These are phyloP conservation scores for Graphiopsis chlorocephala DNA, from an alignment of 2,329 filamentous ascomycete genomes.

Conservation along the genomic window DNA sequence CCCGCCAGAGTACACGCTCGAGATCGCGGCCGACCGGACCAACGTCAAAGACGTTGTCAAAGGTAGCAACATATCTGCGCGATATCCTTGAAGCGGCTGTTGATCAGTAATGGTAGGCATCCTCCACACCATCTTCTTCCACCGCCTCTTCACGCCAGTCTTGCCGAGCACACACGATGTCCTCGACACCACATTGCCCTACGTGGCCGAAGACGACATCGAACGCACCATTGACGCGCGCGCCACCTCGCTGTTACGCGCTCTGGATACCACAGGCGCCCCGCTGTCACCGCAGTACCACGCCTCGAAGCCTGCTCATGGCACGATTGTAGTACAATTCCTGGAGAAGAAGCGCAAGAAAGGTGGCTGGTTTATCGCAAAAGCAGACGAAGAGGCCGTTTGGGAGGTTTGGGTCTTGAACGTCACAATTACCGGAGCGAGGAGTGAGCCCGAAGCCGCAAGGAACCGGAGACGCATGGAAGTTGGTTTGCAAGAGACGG, in stretches of 20 bases:
- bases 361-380: slow-evolving; percentile 15
- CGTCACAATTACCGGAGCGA: slow-evolving; percentile 5
- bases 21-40: slow-evolving; percentile 86
- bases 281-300: slow-evolving; percentile 64
- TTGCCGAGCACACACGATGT: slow-evolving; percentile 14
- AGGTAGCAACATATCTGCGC: slow-evolving; percentile 82
- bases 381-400: slow-evolving; percentile 15
- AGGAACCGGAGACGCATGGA: slow-evolving; percentile 61
- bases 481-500: slow-evolving; percentile 3
- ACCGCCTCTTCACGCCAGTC: slow-evolving; percentile 36
- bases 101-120: slow-evolving; percentile 33
- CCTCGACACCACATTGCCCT: slow-evolving; percentile 40
- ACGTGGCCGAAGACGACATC: slow-evolving; percentile 38
- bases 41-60: slow-evolving; percentile 91
- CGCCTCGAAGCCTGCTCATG: slow-evolving; percentile 39
- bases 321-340: slow-evolving; percentile 8
- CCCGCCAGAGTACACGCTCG: slow-evolving; percentile 86
- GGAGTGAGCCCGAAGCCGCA: slow-evolving; percentile 72
- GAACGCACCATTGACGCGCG: slow-evolving; percentile 13
- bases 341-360: slow-evolving; percentile 15
- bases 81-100: slow-evolving; percentile 51
- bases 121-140: slow-evolving; percentile 41
- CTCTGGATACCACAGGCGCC: slow-evolving; percentile 73
- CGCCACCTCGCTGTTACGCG: slow-evolving; percentile 12
- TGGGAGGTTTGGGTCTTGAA: slow-evolving; percentile 17